phyloP scores from a whole-genome alignment of 805 yeast species.

The Wickerhamomyces hampshirensis region DNA sequence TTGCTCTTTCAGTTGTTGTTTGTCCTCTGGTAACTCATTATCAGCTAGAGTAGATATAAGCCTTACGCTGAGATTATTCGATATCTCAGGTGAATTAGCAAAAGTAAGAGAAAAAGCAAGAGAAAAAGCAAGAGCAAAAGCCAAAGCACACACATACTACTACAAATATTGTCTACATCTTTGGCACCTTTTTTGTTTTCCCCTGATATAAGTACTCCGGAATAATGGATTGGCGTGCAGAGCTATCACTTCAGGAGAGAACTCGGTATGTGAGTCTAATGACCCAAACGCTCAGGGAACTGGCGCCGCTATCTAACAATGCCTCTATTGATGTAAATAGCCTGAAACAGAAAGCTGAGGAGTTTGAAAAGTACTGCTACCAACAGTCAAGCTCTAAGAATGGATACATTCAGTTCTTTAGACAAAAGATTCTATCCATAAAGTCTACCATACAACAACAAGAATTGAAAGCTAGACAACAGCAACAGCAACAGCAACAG shows the following conservation, averaged over 20 bases:
- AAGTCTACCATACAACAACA: conserved; percentile 20
- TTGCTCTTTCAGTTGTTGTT: too few relatives aligned
- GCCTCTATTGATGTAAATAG: conserved; percentile 31
- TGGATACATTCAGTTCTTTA: conserved; percentile 48
- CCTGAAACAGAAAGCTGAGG: conserved; percentile 56
- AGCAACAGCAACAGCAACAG: conserved; percentile 28
- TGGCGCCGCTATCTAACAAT: conserved; percentile 15
- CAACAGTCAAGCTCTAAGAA: conserved; percentile 51
- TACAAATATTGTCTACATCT: not conserved
- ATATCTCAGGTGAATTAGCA: too few relatives aligned
- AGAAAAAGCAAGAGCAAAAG: too few relatives aligned
- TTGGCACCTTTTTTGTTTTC: too few relatives aligned
- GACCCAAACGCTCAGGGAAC: conserved; percentile 20
- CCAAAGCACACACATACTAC: not conserved
- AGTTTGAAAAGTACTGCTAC: conserved; percentile 64
- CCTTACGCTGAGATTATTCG: too few relatives aligned
- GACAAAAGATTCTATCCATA: conserved; percentile 23
- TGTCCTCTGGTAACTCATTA: too few relatives aligned
- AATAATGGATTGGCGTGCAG: conserved; percentile 26
- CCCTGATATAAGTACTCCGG: too few relatives aligned
- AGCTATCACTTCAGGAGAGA: conserved; percentile 20
- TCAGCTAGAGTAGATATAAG: too few relatives aligned
- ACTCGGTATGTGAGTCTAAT: conserved; percentile 20
- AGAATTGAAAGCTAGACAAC: conserved; percentile 29
- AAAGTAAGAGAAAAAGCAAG: too few relatives aligned